Conservation (phyloP, 257 asterid genomes). For the Thymus mandschuricus region DNA sequence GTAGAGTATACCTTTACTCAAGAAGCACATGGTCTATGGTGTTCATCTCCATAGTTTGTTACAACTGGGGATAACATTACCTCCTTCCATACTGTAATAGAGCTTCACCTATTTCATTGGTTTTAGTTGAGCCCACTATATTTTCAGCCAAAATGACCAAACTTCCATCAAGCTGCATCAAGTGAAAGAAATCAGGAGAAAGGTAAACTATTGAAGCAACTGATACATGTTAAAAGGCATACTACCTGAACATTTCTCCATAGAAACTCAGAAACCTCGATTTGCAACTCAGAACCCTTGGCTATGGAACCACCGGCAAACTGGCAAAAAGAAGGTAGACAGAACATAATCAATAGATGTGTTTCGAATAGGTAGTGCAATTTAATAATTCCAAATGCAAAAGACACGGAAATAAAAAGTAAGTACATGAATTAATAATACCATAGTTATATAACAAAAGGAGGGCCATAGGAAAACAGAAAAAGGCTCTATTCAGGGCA, state of each 20-base stretch:
- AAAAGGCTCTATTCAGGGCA: slow-evolving; percentile 25
- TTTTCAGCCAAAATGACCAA: slow-evolving; percentile 79
- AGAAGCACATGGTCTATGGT: background rate
- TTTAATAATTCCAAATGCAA: slow-evolving; percentile 7
- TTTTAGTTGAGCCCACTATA: slow-evolving; percentile 62
- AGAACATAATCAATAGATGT: slow-evolving; percentile 30
- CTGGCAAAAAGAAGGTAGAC: slow-evolving; percentile 47
- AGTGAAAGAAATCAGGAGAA: slow-evolving; percentile 39
- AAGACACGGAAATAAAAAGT: background rate
- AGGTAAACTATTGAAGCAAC: slow-evolving; percentile 25
- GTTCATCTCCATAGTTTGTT: slow-evolving; percentile 26
- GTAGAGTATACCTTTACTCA: slow-evolving; percentile 14
- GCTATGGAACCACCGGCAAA: slow-evolving; percentile 87
- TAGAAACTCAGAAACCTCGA: slow-evolving; percentile 87
- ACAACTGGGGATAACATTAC: slow-evolving; percentile 44
- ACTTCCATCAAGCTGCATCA: slow-evolving; percentile 90
- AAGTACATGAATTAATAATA: slow-evolving; percentile 1
- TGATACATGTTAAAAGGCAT: slow-evolving; percentile 25
- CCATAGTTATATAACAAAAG: background rate
- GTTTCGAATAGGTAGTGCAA: background rate
- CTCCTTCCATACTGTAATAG: slow-evolving; percentile 81
- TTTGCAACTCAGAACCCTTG: slow-evolving; percentile 85
- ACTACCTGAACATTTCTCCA: slow-evolving; percentile 95
- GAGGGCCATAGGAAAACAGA: slow-evolving; percentile 24
- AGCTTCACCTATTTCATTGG: slow-evolving; percentile 61